A percentile compares a stretch with the other conserved stretches of the same genome.
Conservation (phyloP, 768 basidiomycete genomes). For the Mrakia hoshinonis region DNA sequence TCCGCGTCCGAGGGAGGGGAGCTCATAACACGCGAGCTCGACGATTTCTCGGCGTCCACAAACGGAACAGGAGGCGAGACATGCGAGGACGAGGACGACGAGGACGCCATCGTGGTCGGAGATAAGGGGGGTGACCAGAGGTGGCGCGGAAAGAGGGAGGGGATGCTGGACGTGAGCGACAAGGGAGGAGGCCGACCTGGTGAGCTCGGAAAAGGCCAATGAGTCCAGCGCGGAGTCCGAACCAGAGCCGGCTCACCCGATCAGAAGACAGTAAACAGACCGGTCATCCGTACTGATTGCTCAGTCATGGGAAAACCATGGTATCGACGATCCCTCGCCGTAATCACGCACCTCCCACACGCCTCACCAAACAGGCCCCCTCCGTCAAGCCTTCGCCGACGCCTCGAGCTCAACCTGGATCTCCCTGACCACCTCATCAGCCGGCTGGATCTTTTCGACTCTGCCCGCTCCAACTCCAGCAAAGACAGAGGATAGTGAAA, state of each 20-base stretch:
- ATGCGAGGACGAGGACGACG: background rate
- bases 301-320: no score
- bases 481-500: background rate
- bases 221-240: no score
- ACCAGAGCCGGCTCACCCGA: no score
- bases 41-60: background rate
- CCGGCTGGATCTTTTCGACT: background rate
- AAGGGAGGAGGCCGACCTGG: background rate
- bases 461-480: slow-evolving; percentile 1
- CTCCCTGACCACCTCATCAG: background rate
- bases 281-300: no score
- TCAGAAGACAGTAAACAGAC: no score
- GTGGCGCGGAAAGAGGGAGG: background rate
- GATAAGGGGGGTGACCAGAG: background rate
- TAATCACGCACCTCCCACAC: no score
- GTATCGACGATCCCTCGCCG: no score
- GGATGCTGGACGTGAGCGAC: background rate
- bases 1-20: background rate
- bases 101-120: slow-evolving; percentile 3
- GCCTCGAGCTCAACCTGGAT: background rate
- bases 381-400: no score
- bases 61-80: background rate
- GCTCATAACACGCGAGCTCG: background rate
- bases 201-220: no score
- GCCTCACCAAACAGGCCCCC: no score